Percentiles rank a stretch among this genome's conserved stretches.
Evolutionary conservation across 495 filamentous ascomycete species (phyloP).

Genomic region (Podospora sp.): DNA sequence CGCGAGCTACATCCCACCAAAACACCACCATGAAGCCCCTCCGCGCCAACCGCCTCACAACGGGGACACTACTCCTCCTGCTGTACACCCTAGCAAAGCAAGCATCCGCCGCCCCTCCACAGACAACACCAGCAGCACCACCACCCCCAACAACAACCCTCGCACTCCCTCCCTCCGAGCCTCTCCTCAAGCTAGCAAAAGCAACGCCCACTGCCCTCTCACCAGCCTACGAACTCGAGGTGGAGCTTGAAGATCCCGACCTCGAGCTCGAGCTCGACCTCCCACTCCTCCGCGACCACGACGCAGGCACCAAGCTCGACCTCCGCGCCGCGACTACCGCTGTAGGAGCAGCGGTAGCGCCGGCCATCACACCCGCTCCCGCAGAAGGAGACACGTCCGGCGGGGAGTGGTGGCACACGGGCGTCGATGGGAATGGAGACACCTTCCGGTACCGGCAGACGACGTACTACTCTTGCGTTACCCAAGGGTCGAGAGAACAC

Average conservation of each 20-base stretch:
- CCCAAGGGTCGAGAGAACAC: slow-evolving; percentile 35
- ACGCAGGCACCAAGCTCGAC: neutral
- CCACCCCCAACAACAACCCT: neutral
- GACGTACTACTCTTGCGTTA: slow-evolving; percentile 48
- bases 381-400: neutral
- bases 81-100: neutral
- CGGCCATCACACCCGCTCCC: slow-evolving; percentile 9
- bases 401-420: slow-evolving; percentile 8
- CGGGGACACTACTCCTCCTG: neutral
- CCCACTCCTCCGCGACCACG: slow-evolving; percentile 5
- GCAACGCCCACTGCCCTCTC: neutral
- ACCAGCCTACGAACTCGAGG: too few relatives aligned
- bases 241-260: neutral
- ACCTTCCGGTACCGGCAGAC: slow-evolving; percentile 37
- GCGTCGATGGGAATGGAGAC: slow-evolving; percentile 14
- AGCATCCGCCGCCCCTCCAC: neutral
- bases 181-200: neutral
- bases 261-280: neutral
- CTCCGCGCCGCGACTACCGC: slow-evolving; percentile 6
- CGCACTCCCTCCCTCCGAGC: neutral
- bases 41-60: neutral
- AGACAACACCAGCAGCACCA: neutral
- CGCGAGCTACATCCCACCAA: neutral
- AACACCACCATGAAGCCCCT: neutral
- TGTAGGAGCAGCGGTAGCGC: neutral